These are phyloP conservation scores for Kwoniella heveanensis DNA, from an alignment of 768 basidiomycete species.

Conservation along the genomic window DNA sequence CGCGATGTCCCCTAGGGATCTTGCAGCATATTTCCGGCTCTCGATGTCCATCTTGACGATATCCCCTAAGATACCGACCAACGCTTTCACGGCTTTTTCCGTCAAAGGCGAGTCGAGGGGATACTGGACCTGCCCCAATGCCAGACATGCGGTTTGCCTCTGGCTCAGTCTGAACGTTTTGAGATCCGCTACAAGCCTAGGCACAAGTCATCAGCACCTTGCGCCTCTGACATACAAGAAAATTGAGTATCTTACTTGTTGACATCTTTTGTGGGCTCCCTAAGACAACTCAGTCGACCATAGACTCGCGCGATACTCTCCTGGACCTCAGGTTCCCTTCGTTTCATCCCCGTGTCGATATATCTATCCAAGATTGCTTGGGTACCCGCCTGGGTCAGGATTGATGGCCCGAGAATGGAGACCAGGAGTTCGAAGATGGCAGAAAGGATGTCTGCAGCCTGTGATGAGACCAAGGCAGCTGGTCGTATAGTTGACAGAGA, in stretches of 20 bases:
- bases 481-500: slow-evolving; percentile 65
- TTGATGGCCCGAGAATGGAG: slow-evolving; percentile 65
- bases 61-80: slow-evolving; percentile 35
- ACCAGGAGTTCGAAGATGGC: slow-evolving; percentile 74
- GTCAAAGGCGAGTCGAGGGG: neutral
- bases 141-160: slow-evolving; percentile 43
- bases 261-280: slow-evolving; percentile 67
- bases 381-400: slow-evolving; percentile 43
- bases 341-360: slow-evolving; percentile 72
- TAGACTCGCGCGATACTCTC: slow-evolving; percentile 74
- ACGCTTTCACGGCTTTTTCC: slow-evolving; percentile 25
- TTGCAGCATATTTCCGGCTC: slow-evolving; percentile 41
- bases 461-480: slow-evolving; percentile 64
- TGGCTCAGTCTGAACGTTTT: slow-evolving; percentile 35
- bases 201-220: slow-evolving; percentile 1
- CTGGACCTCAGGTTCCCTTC: slow-evolving; percentile 68
- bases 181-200: slow-evolving; percentile 39
- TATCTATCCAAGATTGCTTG: slow-evolving; percentile 56
- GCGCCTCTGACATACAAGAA: neutral
- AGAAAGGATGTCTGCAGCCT: slow-evolving; percentile 71
- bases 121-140: slow-evolving; percentile 42
- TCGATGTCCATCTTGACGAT: slow-evolving; percentile 52
- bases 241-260: slow-evolving; percentile 67
- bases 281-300: slow-evolving; percentile 68
- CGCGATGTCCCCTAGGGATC: slow-evolving; percentile 36